Base-by-base conservation (phyloP, 179 eudicot species). In the Gypsophila paniculata region DNA sequence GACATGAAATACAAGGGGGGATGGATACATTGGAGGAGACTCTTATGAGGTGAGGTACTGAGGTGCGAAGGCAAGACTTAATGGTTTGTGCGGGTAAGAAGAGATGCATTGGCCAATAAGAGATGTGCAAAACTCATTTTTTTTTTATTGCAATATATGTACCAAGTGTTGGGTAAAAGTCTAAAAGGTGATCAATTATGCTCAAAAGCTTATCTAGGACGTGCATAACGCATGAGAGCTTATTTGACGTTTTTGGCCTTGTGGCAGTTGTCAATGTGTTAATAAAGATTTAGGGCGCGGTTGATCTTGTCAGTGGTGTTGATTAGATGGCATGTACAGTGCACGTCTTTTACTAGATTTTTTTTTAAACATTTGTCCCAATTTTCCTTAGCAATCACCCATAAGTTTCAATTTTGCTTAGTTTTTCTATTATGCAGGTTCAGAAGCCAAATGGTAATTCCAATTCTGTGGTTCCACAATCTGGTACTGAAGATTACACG, bases 371-470 rank as follows among this genome's bases (percentile, higher is more conserved):
- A 17, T 15, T 21, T 65, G 34, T 61, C n/a, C n/a, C 60, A 51
- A 68, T 22, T 49, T 17, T 29, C 44, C 15, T 25, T 68, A 7
- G 39, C 23, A 49, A 26, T 26, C 25, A 2, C 44, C 59, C 60
- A 68, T n/a, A 57, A 51, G 38, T 49, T 57, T 29, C 15, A 51
- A 26, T 26, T 51, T 51, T 49, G 42, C 60, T 26, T 52, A 49
- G 7, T 17, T 36, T 49, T 42, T 46, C 34, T 46, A 15, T 68
- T 67, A 49, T 32, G 66, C 77, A 74, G 72, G 48, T 74, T 68
- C 77, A 68, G 49, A 70, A 46, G 65, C 48, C 52, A 65, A 57
- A 66, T 44, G 57, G 22, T n/a, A 46, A 74, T 67, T 44, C 21
- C 29, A 32, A 21, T 26, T 57, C 18, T 7, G 58, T 58, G 52